Conservation (phyloP, 352 stramenopile species). For the Blastocystis sp. region DNA sequence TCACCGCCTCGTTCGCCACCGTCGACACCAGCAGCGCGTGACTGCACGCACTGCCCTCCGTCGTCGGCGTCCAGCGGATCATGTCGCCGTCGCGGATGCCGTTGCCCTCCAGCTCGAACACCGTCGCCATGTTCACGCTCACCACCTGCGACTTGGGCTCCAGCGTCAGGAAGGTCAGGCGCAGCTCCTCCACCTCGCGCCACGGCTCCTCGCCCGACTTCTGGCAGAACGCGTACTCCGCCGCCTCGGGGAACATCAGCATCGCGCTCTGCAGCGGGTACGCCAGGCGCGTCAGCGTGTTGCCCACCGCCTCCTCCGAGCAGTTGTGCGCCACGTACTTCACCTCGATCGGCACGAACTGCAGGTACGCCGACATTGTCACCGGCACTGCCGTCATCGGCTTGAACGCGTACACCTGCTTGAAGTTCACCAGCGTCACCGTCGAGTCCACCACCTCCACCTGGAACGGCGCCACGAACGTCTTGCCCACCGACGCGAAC, state of each 20-base stretch:
- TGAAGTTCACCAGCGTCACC: conserved; percentile 3
- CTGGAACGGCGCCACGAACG: neutral
- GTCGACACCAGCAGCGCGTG: conserved; percentile 12
- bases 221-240: conserved; percentile 49
- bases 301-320: neutral
- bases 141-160: neutral
- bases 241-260: conserved; percentile 34
- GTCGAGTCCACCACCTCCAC: conserved; percentile 11
- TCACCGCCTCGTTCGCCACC: neutral
- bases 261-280: neutral
- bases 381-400: neutral
- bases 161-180: conserved; percentile 55
- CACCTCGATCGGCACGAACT: conserved; percentile 48
- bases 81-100: conserved; percentile 57
- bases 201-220: conserved; percentile 54
- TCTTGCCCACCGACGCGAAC: conserved; percentile 32
- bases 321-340: conserved; percentile 52
- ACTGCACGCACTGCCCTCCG: conserved; percentile 12
- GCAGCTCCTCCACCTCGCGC: neutral
- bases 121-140: neutral
- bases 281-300: conserved; percentile 17
- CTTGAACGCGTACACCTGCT: neutral
- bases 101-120: conserved; percentile 39
- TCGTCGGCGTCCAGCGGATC: conserved; percentile 59
- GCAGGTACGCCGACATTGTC: conserved; percentile 1